A percentile compares a stretch with the other conserved stretches of the same genome.
phyloP scores from a whole-genome alignment of 345 rosid species.

The Eucalyptus victrix region DNA sequence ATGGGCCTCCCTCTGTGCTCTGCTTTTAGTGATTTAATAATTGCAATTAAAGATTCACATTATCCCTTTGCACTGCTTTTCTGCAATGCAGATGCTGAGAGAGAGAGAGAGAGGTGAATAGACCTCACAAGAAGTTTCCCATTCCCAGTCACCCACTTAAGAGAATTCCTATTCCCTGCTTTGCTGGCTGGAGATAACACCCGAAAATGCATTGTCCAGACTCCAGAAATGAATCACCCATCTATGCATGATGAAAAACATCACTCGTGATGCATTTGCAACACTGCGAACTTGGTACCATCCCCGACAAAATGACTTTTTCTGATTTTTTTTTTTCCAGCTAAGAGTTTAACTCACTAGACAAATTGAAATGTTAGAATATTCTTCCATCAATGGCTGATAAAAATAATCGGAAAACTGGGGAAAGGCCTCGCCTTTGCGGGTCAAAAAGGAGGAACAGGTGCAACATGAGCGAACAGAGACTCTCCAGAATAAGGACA shows the following conservation, averaged over 20 bases:
- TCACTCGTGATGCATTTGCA: not conserved
- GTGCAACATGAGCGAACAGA: not conserved
- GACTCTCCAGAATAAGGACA: not conserved
- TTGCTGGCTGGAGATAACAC: not conserved
- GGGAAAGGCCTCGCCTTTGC: not conserved
- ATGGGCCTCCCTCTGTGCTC: not conserved
- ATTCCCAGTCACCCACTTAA: not conserved
- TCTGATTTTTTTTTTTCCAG: not conserved
- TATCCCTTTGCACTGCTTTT: not conserved
- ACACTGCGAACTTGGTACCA: not conserved
- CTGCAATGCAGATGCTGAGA: not conserved
- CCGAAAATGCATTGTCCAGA: not conserved
- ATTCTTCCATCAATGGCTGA: not conserved
- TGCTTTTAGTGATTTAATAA: constrained; percentile 3
- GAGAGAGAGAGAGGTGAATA: not conserved
- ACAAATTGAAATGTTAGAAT: not conserved
- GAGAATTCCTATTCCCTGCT: not conserved
- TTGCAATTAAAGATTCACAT: not conserved
- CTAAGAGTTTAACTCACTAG: not conserved
- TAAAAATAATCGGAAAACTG: not conserved
- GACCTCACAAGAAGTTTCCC: not conserved
- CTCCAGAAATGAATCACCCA: not conserved
- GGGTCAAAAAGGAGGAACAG: not conserved
- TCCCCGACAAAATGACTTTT: not conserved
- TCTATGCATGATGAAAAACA: not conserved